A percentile compares a stretch with the other conserved stretches of the same genome.
phyloP scores from a whole-genome alignment of 495 filamentous ascomycete species.

The Talaromyces trachyspermus region DNA sequence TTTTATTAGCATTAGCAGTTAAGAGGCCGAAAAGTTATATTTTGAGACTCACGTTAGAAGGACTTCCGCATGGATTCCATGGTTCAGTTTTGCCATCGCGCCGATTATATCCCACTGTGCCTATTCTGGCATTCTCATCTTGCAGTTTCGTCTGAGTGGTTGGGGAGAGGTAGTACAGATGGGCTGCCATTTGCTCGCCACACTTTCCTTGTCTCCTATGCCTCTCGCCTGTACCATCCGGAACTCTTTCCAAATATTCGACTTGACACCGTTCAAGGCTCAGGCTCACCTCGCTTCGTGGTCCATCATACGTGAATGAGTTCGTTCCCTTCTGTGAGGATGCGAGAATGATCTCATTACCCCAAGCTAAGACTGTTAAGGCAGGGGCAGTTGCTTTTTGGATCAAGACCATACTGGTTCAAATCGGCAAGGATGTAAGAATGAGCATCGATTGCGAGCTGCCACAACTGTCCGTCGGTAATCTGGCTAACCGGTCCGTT shows the following conservation, averaged over 20 bases:
- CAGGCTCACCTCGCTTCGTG: background rate
- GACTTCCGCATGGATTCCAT: background rate
- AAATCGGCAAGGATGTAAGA: constrained; percentile 3
- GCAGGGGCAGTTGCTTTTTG: background rate
- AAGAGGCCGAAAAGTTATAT: background rate
- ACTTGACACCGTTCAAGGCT: constrained; percentile 8
- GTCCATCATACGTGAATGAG: constrained; percentile 2
- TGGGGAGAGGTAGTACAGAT: constrained; percentile 9
- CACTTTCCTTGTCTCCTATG: constrained; percentile 8
- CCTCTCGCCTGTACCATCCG: background rate
- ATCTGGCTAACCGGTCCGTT: constrained; percentile 4
- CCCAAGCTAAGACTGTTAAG: constrained; percentile 12
- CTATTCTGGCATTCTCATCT: background rate
- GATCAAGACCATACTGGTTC: constrained; percentile 5
- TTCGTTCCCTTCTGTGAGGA: constrained; percentile 10
- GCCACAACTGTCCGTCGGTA: constrained; percentile 9
- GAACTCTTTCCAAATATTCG: background rate
- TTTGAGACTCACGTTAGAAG: background rate
- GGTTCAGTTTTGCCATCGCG: background rate
- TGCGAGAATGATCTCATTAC: constrained; percentile 11
- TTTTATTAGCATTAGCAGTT: background rate
- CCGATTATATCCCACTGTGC: background rate
- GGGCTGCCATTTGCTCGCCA: constrained; percentile 11
- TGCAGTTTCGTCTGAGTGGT: background rate
- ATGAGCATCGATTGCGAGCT: constrained; percentile 8